Base-by-base conservation (phyloP, 2,329 filamentous ascomycete species). In the Neofusicoccum cordaticola region DNA sequence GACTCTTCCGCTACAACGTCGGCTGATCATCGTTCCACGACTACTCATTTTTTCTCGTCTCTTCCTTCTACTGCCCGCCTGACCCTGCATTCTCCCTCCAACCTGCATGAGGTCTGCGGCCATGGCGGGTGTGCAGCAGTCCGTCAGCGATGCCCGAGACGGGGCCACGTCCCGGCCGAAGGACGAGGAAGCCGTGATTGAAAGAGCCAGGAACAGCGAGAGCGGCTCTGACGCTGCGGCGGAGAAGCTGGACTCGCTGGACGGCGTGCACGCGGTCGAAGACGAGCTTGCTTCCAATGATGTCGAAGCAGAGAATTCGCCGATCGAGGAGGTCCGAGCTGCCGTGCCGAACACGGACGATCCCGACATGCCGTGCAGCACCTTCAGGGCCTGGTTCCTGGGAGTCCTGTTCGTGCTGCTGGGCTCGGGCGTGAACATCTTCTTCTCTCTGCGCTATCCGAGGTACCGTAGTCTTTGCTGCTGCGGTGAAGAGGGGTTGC, bases 401-500 rank as follows among this genome's bases (percentile, higher is more conserved):
- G 80, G 80, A 34, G 75, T 80, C 67, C 67, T 80, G 17, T 82
- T 81, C 65, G 78, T 80, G 11, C 78, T 80, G 0, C 58, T 81
- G 17, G 78, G 76, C 2, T 78, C 76, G 27, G 80, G 78, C 4
- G 66, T 76, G 79, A 89, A 89, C 73, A 88, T 86, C 4, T 78
- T 89, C 56, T 87, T 88, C 72, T 90, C 83, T 3, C 79, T 89
- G 64, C 82, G 86, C 22, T 80, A 82, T 58, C 87, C 87, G 0
- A 84, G 85, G 15, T 89, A 89, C 69, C 7, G 2, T 35, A 5
- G 22, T 15, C 2, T 15, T 80, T 82, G 42, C 81, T 89, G 51
- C 84, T 85, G 1, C 77, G 85, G 34, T 80, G 88, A 35, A 83
- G 35, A 37, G n/a, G 12, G 89, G 39, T 86, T 88, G 73, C 83